Evolutionary conservation across 108 stramenopile species (phyloP).

Genomic region (Skeletonema costatum): DNA sequence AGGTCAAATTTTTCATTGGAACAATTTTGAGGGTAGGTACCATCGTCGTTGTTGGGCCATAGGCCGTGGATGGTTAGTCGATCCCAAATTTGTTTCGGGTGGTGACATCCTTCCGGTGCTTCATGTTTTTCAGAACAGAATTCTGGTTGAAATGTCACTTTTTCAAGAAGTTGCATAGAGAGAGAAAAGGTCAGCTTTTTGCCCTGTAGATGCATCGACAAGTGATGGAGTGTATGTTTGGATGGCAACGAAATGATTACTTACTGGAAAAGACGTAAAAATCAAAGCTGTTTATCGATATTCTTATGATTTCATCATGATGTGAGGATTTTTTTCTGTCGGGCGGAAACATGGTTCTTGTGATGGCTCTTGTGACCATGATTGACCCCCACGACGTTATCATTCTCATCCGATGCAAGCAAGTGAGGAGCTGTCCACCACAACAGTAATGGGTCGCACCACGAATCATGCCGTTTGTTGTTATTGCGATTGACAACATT

Average conservation of each 20-base stretch:
- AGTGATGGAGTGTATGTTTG: background rate
- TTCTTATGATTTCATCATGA: background rate
- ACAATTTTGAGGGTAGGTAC: constrained; percentile 46
- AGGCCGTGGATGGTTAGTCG: constrained; percentile 57
- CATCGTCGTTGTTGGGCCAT: constrained; percentile 54
- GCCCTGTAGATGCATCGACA: background rate
- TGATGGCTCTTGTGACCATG: background rate
- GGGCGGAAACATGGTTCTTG: background rate
- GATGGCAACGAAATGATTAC: background rate
- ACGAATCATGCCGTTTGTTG: background rate
- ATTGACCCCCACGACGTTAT: too few relatives aligned
- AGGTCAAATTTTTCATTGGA: constrained; percentile 41
- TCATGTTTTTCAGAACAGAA: constrained; percentile 39
- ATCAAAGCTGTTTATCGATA: constrained; percentile 4
- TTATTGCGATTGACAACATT: background rate
- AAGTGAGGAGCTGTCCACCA: background rate
- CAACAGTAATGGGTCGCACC: background rate
- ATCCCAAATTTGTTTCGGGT: constrained; percentile 38
- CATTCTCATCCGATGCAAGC: background rate
- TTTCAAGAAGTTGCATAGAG: constrained; percentile 17
- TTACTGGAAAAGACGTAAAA: background rate
- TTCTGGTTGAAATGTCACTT: constrained; percentile 57
- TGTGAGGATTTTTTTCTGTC: background rate
- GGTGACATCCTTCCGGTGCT: constrained; percentile 38
- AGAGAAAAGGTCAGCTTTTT: background rate